Percentiles rank a stretch among this genome's conserved stretches.
These are phyloP conservation scores for Pachyrhizus erosus DNA, from an alignment of 306 rosid genomes.

Conservation along the genomic window DNA sequence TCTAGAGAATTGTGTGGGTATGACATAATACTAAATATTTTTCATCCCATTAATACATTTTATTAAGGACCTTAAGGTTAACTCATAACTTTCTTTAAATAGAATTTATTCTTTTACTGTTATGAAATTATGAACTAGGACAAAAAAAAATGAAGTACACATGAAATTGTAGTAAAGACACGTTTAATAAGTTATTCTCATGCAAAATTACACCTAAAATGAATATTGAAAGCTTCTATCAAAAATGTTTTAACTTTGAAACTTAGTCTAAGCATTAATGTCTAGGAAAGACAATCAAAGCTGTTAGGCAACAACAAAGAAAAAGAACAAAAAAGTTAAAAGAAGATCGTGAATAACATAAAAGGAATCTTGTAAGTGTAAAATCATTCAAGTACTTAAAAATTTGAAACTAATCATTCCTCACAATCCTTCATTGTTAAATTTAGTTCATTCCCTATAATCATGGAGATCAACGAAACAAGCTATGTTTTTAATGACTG, in stretches of 20 bases:
- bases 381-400: constrained; percentile 42
- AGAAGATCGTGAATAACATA: constrained; percentile 14
- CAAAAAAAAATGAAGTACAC: background rate
- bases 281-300: background rate
- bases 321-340: constrained; percentile 5
- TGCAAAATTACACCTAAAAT: background rate
- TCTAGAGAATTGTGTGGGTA: background rate
- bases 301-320: background rate
- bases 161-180: background rate
- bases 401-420: constrained; percentile 40
- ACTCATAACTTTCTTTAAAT: background rate
- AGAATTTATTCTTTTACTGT: background rate
- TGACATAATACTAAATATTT: background rate
- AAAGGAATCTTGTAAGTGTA: constrained; percentile 30
- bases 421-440: constrained; percentile 45
- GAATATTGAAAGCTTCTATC: background rate
- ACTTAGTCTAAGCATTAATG: background rate
- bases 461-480: constrained; percentile 44
- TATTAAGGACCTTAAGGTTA: background rate
- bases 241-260: background rate
- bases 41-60: background rate
- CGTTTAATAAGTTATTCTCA: constrained; percentile 2
- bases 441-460: constrained; percentile 44
- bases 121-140: background rate
- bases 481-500: constrained; percentile 29